These are phyloP conservation scores for Wickerhamomyces kurtzmanii DNA, from an alignment of 805 yeast genomes.

Conservation along the genomic window DNA sequence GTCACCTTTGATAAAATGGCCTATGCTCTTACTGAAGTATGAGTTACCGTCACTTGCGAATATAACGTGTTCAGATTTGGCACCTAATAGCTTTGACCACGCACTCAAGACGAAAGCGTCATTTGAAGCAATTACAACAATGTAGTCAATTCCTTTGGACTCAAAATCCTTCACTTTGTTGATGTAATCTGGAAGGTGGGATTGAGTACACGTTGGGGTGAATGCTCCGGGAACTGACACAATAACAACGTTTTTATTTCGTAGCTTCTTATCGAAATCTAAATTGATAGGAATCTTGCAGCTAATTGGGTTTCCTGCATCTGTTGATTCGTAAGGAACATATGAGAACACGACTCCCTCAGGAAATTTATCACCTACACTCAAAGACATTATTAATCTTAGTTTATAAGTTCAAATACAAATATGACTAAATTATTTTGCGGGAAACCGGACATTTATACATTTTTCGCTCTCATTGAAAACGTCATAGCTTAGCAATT, in stretches of 20 bases:
- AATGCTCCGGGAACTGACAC: constrained; percentile 84
- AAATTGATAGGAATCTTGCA: constrained; percentile 15
- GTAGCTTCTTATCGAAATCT: constrained; percentile 16
- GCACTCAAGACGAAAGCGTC: constrained; percentile 65
- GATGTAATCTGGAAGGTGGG: constrained; percentile 63
- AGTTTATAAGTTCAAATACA: too few relatives aligned
- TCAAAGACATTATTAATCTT: too few relatives aligned
- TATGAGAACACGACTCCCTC: constrained; percentile 18
- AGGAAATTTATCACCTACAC: constrained; percentile 17
- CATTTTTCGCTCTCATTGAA: too few relatives aligned
- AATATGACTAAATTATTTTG: too few relatives aligned
- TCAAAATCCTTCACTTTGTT: too few relatives aligned
- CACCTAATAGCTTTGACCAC: constrained; percentile 41
- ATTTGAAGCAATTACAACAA: constrained; percentile 56
- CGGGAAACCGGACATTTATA: too few relatives aligned
- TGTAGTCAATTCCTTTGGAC: constrained; percentile 47
- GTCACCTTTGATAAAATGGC: too few relatives aligned
- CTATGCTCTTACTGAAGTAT: constrained; percentile 47
- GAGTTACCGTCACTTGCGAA: constrained; percentile 65
- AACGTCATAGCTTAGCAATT: too few relatives aligned
- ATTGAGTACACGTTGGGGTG: constrained; percentile 71
- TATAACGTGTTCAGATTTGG: constrained; percentile 25
- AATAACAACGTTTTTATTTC: constrained; percentile 38
- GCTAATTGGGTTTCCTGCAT: too few relatives aligned
- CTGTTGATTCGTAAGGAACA: constrained; percentile 16